Evolutionary conservation across 768 basidiomycete species (phyloP), one percentile per base, ranked within the genome.

Genomic region (Stropharia rugosoannulata): DNA sequence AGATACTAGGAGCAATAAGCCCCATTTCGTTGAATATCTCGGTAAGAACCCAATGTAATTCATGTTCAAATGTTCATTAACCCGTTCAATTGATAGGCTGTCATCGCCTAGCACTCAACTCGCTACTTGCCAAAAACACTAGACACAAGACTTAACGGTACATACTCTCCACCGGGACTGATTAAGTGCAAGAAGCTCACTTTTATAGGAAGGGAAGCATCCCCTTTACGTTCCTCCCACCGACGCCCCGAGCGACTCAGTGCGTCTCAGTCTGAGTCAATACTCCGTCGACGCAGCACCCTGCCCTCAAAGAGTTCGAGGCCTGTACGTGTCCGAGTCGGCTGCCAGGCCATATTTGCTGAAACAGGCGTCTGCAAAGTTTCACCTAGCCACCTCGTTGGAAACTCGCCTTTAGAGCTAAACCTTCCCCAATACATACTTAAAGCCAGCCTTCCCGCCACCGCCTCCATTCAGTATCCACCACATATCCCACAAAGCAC

Each of bases 371-470:
- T 43, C 47, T 36, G 41, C 51, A 45, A 47, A 37, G 53, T 54
- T 37, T 54, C 53, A 54, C 35, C 43, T 37, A n/a, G 18, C 53
- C 53, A 16, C 50, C 54, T 51, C 56, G 40, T 54, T 60, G 56
- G 48, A 56, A 49, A 54, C 46, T 52, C 51, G 16, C 55, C 44
- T 16, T 46, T 32, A 49, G 43, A 55, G 37, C n/a, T 13, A 46
- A 57, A 54, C 29, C 50, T 58, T 52, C 40, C 13, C 19, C 4
- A 38, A 16, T 32, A 36, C 38, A 19, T 19, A 27, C 18, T 13
- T 32, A 32, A 32, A 4, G 29, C 29, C 29, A 32, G 29, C 45
- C 48, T 44, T 56, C 22, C 52, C 49, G 45, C 50, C 47, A 12
- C 25, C 18, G 16, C 47, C 40, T 32, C 10, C 40, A 37, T 18